Base-by-base conservation (phyloP, 78 protist species). In the Anaeramoeba ignava region DNA sequence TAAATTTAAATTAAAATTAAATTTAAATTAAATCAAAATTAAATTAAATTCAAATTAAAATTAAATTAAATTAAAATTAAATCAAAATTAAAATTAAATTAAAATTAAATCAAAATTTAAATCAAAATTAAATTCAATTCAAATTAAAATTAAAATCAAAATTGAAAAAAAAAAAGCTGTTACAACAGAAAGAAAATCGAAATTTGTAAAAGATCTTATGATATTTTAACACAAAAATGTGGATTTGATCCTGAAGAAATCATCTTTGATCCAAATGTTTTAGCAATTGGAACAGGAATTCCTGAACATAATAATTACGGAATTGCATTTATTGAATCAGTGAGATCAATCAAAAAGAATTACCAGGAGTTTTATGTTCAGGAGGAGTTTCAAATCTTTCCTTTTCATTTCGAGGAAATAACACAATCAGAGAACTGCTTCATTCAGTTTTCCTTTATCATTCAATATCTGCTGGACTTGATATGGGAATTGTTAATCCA, bases 381-480 rank as follows among this genome's bases (percentile, higher is more conserved):
- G 99, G 99, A 68, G 99, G 99, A 39, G 93, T 98, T n/a, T 93
- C 97, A 54, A 98, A 98, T 87, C 90, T 98, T 39, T 95, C 98
- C 17, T 98, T 97, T 90, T 90, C 98, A 39, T 98, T 96, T 97
- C 92, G 99, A 33, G 97, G 98, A 38, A 82, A 89, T 78, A 92
- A 89, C 33, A 82, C 40, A 38, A 41, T 97, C 82, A 95, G 99
- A 42, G 95, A 95, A 89, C 88, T 96, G 39, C 95, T 97, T 96
- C 98, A 95, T 90, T 42, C 92, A 8, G 96, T 89, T 33, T 96
- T 96, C 91, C 89, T 97, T 0, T 42, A 1, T 81, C 86, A 83
- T 73, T 39, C 83, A 38, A 68, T 84, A 83, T 40, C 8, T 42
- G 41, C 90, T 37, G 97, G 97, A 68, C 90, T 97, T 96, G 97